Conservation (phyloP, 306 rosid species). For the Carpinus fangiana region DNA sequence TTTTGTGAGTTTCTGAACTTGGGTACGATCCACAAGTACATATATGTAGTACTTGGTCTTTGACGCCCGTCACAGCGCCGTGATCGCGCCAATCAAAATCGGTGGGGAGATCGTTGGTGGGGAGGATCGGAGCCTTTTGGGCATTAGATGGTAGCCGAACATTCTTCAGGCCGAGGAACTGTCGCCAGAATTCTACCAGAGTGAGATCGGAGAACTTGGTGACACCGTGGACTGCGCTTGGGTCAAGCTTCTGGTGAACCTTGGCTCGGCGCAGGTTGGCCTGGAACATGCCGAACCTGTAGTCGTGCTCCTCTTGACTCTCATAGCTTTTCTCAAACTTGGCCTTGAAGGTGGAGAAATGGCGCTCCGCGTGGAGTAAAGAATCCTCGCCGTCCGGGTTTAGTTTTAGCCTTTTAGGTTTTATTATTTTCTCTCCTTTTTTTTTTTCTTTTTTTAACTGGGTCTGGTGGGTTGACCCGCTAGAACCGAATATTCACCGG, state of each 20-base stretch:
- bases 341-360: conserved; percentile 70
- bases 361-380: conserved; percentile 63
- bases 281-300: conserved; percentile 71
- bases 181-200: conserved; percentile 63
- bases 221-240: conserved; percentile 82
- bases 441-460: too few species aligned
- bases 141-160: conserved; percentile 70
- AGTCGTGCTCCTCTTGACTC: conserved; percentile 69
- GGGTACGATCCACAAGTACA: too few species aligned
- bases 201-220: conserved; percentile 90
- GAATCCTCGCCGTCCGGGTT: conserved; percentile 47
- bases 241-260: conserved; percentile 75
- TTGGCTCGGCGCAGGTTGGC: conserved; percentile 69
- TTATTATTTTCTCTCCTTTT: too few species aligned
- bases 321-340: conserved; percentile 61
- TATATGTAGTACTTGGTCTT: conserved; percentile 56
- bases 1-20: too few species aligned
- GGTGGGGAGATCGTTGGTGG: conserved; percentile 65
- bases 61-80: conserved; percentile 79
- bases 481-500: too few species aligned
- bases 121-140: conserved; percentile 78
- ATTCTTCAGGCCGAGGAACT: conserved; percentile 69
- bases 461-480: too few species aligned
- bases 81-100: conserved; percentile 95
- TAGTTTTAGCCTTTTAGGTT: too few species aligned